Evolutionary conservation across 305 asterid species (phyloP).

Genomic region (Fraxinus latifolia): DNA sequence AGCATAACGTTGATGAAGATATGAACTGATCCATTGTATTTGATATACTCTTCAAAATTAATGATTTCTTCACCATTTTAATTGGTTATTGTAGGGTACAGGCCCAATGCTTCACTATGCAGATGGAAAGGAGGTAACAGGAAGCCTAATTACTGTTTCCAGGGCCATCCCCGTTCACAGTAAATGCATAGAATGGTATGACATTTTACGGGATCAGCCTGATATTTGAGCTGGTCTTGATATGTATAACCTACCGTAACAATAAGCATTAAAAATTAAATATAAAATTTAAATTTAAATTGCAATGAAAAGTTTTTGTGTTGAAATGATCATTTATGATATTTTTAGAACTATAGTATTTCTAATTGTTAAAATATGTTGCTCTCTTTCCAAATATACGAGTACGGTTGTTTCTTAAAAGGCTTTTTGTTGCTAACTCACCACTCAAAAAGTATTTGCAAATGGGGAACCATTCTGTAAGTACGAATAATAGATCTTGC

Average conservation of each 20-base stretch:
- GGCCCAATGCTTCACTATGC: conserved; percentile 67
- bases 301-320: neutral
- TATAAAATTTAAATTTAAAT: neutral
- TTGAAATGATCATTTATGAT: neutral
- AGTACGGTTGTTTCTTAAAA: conserved; percentile 30
- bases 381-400: conserved; percentile 7
- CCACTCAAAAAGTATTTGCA: neutral
- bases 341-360: neutral
- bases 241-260: neutral
- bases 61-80: conserved; percentile 9
- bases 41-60: neutral
- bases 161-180: conserved; percentile 61
- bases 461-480: neutral
- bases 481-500: neutral
- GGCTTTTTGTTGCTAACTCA: neutral
- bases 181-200: conserved; percentile 90
- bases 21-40: neutral
- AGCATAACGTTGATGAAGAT: neutral
- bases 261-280: neutral
- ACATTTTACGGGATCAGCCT: neutral
- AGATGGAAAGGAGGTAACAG: conserved; percentile 63
- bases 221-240: neutral
- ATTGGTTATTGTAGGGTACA: conserved; percentile 47
- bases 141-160: conserved; percentile 37
- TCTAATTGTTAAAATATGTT: neutral